Conservation (phyloP, 2,329 filamentous ascomycete species). For the Lachnellula willkommii region DNA sequence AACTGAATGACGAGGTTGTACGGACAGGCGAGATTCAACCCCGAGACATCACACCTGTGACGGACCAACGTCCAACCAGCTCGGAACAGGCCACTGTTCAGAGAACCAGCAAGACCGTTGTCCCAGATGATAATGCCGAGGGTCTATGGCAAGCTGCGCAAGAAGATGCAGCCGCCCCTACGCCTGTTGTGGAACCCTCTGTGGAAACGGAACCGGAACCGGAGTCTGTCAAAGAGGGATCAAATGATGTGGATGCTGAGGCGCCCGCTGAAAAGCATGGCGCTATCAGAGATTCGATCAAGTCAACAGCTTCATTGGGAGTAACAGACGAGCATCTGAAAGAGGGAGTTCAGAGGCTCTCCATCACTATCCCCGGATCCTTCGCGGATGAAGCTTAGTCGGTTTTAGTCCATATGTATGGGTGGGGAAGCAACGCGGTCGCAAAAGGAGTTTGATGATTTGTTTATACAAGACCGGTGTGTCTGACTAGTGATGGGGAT, state of each 20-base stretch:
- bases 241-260: background rate
- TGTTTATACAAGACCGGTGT: constrained; percentile 11
- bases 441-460: constrained; percentile 1
- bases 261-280: constrained; percentile 8
- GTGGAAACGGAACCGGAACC: background rate
- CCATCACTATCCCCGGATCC: constrained; percentile 35
- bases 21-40: constrained; percentile 28
- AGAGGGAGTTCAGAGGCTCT: constrained; percentile 31
- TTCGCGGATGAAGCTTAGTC: constrained; percentile 10
- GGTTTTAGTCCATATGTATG: background rate
- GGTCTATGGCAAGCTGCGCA: constrained; percentile 12
- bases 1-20: constrained; percentile 27
- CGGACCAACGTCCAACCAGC: constrained; percentile 9
- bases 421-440: background rate
- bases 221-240: background rate
- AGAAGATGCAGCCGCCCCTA: constrained; percentile 13
- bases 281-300: constrained; percentile 17
- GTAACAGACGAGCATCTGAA: constrained; percentile 21
- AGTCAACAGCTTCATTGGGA: constrained; percentile 20
- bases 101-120: constrained; percentile 7
- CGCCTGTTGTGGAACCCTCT: background rate
- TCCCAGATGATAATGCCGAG: constrained; percentile 10
- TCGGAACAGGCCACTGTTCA: constrained; percentile 3
- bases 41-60: constrained; percentile 26
- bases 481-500: background rate